These are phyloP conservation scores for Nigrograna mackinnonii DNA, from an alignment of 2,329 filamentous ascomycete species.

Conservation along the genomic window DNA sequence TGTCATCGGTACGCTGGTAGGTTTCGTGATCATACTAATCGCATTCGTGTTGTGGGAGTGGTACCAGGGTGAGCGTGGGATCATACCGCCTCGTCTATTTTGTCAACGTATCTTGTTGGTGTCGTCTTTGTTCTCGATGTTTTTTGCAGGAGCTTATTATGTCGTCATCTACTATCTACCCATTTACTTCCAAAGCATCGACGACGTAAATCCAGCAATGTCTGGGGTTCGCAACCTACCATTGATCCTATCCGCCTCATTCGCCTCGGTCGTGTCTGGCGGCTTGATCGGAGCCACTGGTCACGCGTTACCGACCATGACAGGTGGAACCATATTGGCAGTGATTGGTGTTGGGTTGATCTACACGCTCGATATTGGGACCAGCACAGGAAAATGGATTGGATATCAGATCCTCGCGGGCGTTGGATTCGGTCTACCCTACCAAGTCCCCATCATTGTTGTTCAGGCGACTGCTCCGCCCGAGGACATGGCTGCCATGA, in stretches of 20 bases:
- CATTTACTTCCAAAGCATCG: slow-evolving; percentile 52
- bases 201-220: slow-evolving; percentile 31
- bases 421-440: slow-evolving; percentile 32
- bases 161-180: slow-evolving; percentile 50
- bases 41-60: slow-evolving; percentile 41
- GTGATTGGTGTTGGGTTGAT: slow-evolving; percentile 46
- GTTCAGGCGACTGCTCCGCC: slow-evolving; percentile 2
- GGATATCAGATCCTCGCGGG: slow-evolving; percentile 52
- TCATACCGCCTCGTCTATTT: slow-evolving; percentile 42
- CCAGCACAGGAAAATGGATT: slow-evolving; percentile 44
- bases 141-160: slow-evolving; percentile 39
- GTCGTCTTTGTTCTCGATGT: slow-evolving; percentile 38
- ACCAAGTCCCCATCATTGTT: slow-evolving; percentile 2
- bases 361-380: slow-evolving; percentile 41
- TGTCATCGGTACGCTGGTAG: slow-evolving; percentile 49
- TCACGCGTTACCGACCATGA: slow-evolving; percentile 36
- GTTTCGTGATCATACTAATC: slow-evolving; percentile 27
- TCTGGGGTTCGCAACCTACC: slow-evolving; percentile 48
- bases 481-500: slow-evolving; percentile 7
- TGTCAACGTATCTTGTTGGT: slow-evolving; percentile 38
- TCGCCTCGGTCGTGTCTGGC: slow-evolving; percentile 40
- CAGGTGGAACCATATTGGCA: slow-evolving; percentile 27
- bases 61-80: slow-evolving; percentile 42
- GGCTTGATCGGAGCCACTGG: slow-evolving; percentile 26
- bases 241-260: slow-evolving; percentile 32